A percentile compares a stretch with the other conserved stretches of the same genome.
Evolutionary conservation across 169 alveolate genomes (phyloP).

Genomic region (Sarcocystis neurona): DNA sequence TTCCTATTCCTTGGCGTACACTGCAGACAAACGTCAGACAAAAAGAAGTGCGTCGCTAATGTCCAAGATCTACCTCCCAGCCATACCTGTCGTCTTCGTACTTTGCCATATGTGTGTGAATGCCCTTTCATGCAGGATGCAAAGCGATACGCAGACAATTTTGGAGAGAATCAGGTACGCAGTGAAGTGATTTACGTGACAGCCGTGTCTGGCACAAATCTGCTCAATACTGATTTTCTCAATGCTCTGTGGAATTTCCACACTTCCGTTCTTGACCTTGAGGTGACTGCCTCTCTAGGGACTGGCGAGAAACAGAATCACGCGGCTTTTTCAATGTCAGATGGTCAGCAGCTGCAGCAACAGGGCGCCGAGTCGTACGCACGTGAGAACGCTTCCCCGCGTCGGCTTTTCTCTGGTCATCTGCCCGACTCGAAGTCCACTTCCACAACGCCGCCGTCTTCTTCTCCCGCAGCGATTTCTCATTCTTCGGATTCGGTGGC

Average conservation of each 20-base stretch:
- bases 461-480: no score
- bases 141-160: constrained; percentile 23
- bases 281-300: no score
- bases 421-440: neutral
- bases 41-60: no score
- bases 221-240: constrained; percentile 40
- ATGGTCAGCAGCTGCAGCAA: constrained; percentile 33
- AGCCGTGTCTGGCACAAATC: constrained; percentile 45
- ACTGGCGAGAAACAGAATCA: constrained; percentile 6
- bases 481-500: no score
- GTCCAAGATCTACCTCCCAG: no score
- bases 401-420: neutral
- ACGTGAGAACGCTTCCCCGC: constrained; percentile 28
- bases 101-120: no score
- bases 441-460: no score
- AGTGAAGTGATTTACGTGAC: constrained; percentile 55
- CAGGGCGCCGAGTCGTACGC: constrained; percentile 31
- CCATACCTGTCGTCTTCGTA: no score
- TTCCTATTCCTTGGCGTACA: no score
- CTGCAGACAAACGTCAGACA: no score
- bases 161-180: constrained; percentile 61
- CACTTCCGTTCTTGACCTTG: constrained; percentile 25
- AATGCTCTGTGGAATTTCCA: constrained; percentile 63
- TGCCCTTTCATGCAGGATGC: constrained; percentile 40
- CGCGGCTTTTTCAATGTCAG: constrained; percentile 29